Evolutionary conservation across 352 stramenopile species (phyloP).

Genomic region (Globisporangium echinulatum): DNA sequence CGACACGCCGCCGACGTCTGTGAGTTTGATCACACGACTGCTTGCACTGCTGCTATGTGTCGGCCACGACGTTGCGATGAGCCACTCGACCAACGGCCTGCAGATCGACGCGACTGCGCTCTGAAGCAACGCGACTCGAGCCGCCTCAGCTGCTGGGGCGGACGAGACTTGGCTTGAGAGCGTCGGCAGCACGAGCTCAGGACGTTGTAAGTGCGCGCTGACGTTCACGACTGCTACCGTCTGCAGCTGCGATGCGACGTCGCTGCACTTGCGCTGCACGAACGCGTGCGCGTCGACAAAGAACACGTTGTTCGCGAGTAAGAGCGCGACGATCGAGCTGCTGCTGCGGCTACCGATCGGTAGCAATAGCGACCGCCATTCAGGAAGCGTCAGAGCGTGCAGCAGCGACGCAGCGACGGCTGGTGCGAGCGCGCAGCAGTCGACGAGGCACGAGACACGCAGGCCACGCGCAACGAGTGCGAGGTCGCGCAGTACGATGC

Average conservation of each 20-base stretch:
- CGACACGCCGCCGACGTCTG: not conserved
- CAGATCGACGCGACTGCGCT: conserved; percentile 3
- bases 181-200: conserved; percentile 9
- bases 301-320: conserved; percentile 38
- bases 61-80: not conserved
- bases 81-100: not conserved
- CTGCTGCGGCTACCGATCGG: not conserved
- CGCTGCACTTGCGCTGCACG: conserved; percentile 24
- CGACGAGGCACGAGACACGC: conserved; percentile 34
- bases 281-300: conserved; percentile 31
- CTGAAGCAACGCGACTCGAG: not conserved
- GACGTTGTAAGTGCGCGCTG: conserved; percentile 15
- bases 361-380: not conserved
- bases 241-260: conserved; percentile 14
- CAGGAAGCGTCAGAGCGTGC: conserved; percentile 6
- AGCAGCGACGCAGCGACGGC: conserved; percentile 20
- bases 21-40: not conserved
- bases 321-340: conserved; percentile 17
- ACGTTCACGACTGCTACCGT: conserved; percentile 28
- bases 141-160: no score
- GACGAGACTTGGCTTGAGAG: not conserved
- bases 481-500: conserved; percentile 27
- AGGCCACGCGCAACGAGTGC: conserved; percentile 29
- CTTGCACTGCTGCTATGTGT: not conserved
- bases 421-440: conserved; percentile 28